A percentile compares a stretch with the other conserved stretches of the same genome.
Conservation (phyloP, 148 eudicot genomes). For the Camellia lanceoleosa region DNA sequence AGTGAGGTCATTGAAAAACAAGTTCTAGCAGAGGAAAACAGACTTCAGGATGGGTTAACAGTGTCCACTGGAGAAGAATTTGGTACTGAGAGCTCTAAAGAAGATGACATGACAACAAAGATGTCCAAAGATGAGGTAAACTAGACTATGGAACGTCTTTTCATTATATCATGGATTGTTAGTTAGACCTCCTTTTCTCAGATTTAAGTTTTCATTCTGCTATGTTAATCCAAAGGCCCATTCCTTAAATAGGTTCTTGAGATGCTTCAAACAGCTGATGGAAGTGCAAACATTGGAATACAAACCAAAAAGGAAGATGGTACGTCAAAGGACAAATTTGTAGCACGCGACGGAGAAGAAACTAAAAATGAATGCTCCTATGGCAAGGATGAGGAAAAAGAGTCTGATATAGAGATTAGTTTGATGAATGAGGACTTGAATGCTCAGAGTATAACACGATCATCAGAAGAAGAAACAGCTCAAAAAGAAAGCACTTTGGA, state of each 20-base stretch:
- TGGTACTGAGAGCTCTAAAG: slow-evolving; percentile 1
- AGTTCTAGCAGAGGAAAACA: not conserved
- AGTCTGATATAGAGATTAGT: not conserved
- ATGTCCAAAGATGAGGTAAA: slow-evolving; percentile 13
- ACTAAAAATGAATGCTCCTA: not conserved
- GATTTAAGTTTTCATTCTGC: not conserved
- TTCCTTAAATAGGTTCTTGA: not conserved
- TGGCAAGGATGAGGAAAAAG: not conserved
- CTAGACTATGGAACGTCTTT: not conserved
- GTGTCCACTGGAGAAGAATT: slow-evolving; percentile 5
- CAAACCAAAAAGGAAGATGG: slow-evolving; percentile 4
- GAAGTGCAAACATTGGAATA: not conserved
- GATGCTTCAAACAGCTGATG: not conserved
- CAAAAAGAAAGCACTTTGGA: not conserved
- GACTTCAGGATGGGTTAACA: not conserved
- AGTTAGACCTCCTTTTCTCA: not conserved
- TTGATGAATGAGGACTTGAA: not conserved
- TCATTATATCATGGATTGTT: not conserved
- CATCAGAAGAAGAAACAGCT: not conserved
- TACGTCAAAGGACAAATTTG: not conserved
- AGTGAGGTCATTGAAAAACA: slow-evolving; percentile 1
- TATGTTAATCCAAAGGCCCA: not conserved
- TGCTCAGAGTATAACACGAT: slow-evolving; percentile 7
- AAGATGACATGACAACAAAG: not conserved
- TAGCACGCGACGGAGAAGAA: not conserved